A percentile compares a stretch with the other conserved stretches of the same genome.
phyloP scores from a whole-genome alignment of 176 grass and related monocot species.

The Triticum urartu region DNA sequence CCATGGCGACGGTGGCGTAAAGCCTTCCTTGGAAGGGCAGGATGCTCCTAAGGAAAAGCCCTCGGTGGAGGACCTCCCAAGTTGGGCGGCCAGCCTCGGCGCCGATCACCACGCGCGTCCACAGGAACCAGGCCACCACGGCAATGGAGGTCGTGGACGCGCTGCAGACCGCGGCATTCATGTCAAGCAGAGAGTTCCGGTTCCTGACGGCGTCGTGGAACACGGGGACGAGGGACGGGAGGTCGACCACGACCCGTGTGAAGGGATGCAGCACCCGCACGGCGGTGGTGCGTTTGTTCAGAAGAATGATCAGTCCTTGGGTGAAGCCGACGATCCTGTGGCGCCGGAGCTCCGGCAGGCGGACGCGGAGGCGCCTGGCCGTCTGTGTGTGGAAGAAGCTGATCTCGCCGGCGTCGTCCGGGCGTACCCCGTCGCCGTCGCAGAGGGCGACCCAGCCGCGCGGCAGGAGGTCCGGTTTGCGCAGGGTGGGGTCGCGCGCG shows the following conservation, averaged over 20 bases:
- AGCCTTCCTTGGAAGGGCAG: neutral
- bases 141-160: neutral
- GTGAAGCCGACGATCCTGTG: neutral
- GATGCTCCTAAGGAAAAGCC: neutral
- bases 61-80: neutral
- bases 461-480: neutral
- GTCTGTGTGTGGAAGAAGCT: neutral
- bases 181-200: neutral
- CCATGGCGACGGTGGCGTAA: neutral
- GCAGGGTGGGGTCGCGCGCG: neutral
- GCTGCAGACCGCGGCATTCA: neutral
- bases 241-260: neutral
- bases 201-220: neutral
- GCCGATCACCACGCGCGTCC: neutral
- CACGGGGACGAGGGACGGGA: conserved; percentile 8
- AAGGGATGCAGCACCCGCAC: conserved; percentile 10
- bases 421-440: neutral
- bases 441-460: neutral
- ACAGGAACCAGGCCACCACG: conserved; percentile 10
- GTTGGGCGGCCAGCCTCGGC: neutral
- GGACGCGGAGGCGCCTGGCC: neutral
- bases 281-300: conserved; percentile 6
- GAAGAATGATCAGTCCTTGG: neutral
- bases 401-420: neutral
- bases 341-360: neutral